Percentiles rank a stretch among this genome's conserved stretches.
These are phyloP conservation scores for Metschnikowia rubicola DNA, from an alignment of 805 yeast genomes.

Conservation along the genomic window DNA sequence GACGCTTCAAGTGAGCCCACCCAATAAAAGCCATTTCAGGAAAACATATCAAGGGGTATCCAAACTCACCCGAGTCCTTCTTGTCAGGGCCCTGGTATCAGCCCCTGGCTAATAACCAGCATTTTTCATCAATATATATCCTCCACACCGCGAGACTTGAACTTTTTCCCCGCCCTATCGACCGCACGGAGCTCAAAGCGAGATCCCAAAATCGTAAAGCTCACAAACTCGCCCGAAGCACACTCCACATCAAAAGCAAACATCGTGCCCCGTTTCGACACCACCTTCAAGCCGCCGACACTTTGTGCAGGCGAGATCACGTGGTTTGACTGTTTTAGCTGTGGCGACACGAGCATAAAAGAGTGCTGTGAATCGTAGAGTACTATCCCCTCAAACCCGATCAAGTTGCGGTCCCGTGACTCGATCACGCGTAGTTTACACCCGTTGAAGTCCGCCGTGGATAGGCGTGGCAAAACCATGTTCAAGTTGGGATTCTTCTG, in stretches of 20 bases:
- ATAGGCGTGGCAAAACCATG: constrained; percentile 50
- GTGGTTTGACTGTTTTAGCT: constrained; percentile 31
- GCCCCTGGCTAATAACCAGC: neutral
- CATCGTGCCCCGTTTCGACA: constrained; percentile 65
- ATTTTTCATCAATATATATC: constrained; percentile 33
- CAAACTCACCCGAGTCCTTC: too few relatives aligned
- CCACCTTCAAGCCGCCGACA: constrained; percentile 62
- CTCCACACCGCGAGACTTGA: constrained; percentile 74
- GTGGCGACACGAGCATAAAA: constrained; percentile 57
- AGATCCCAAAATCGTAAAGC: constrained; percentile 73
- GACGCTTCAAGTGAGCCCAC: too few relatives aligned
- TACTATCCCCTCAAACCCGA: constrained; percentile 72
- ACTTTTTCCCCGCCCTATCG: constrained; percentile 81
- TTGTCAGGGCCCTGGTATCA: too few relatives aligned
- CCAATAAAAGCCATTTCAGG: too few relatives aligned
- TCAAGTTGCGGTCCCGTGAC: constrained; percentile 51
- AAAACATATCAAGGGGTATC: too few relatives aligned
- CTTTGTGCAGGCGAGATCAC: constrained; percentile 24
- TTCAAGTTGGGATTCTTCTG: constrained; percentile 24
- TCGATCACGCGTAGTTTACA: constrained; percentile 57
- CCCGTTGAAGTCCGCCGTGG: constrained; percentile 82
- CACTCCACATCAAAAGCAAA: constrained; percentile 49
- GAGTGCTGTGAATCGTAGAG: constrained; percentile 79
- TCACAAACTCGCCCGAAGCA: constrained; percentile 37
- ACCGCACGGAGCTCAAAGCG: constrained; percentile 70